Percentiles rank a stretch among this genome's conserved stretches.
These are phyloP conservation scores for Holtermannia corniformis DNA, from an alignment of 768 basidiomycete genomes.

Conservation along the genomic window DNA sequence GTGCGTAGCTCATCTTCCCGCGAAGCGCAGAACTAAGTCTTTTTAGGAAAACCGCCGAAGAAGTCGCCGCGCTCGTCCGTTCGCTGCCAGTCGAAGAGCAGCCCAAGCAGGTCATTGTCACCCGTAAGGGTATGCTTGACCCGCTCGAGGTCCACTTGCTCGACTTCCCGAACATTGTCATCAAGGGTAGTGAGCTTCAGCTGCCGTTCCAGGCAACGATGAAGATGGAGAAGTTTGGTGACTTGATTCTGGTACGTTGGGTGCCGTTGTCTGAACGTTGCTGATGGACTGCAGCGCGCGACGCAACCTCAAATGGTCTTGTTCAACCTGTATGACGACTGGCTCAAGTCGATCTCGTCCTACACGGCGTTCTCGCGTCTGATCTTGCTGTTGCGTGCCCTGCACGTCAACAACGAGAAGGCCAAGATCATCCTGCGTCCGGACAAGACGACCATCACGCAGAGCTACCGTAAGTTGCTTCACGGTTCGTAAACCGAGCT, in stretches of 20 bases:
- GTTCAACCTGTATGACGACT: slow-evolving; percentile 97
- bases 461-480: slow-evolving; percentile 63
- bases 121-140: slow-evolving; percentile 97
- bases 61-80: slow-evolving; percentile 94
- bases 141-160: slow-evolving; percentile 91
- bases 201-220: slow-evolving; percentile 99
- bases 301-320: slow-evolving; percentile 99
- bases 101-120: slow-evolving; percentile 99
- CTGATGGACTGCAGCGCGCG: slow-evolving; percentile 54
- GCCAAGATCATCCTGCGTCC: slow-evolving; percentile 97
- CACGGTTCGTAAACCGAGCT: not conserved
- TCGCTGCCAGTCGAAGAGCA: slow-evolving; percentile 99
- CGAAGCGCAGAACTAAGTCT: not conserved
- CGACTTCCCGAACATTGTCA: slow-evolving; percentile 99
- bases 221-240: slow-evolving; percentile 99
- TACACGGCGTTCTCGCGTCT: slow-evolving; percentile 98
- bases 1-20: slow-evolving; percentile 55
- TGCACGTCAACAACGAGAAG: slow-evolving; percentile 99
- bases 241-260: slow-evolving; percentile 66
- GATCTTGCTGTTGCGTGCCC: slow-evolving; percentile 88
- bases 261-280: not conserved
- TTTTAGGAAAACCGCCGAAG: slow-evolving; percentile 86
- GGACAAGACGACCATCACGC: slow-evolving; percentile 92
- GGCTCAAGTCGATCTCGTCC: slow-evolving; percentile 97
- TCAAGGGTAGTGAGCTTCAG: slow-evolving; percentile 96